These are phyloP conservation scores for Arabis hirsuta DNA, from an alignment of 345 rosid species.

Conservation along the genomic window DNA sequence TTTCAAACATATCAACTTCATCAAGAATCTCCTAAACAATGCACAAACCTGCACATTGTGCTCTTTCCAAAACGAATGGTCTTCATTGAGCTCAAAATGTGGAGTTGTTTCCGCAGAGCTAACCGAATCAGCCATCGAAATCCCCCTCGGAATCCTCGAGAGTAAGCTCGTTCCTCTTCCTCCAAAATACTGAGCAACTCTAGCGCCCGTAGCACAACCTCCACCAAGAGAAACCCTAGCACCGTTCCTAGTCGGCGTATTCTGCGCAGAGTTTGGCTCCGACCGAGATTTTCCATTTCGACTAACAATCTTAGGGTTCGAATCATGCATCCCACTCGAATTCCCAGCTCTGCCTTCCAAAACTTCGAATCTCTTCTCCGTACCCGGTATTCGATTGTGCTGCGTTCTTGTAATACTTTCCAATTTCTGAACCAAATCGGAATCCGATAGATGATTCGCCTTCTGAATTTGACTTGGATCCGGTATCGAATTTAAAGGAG, in stretches of 20 bases:
- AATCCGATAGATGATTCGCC: conserved; percentile 41
- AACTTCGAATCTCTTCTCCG: conserved; percentile 42
- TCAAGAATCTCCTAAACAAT: neutral
- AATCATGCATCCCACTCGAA: conserved; percentile 36
- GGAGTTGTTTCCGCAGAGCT: conserved; percentile 50
- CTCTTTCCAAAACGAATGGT: conserved; percentile 81
- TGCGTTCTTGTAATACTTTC: conserved; percentile 40
- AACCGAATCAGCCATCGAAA: conserved; percentile 50
- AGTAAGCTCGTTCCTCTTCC: conserved; percentile 56
- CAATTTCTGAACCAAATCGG: conserved; percentile 44
- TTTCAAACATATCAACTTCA: neutral
- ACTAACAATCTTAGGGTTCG: conserved; percentile 51
- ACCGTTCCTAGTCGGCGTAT: conserved; percentile 68
- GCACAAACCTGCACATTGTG: conserved; percentile 83
- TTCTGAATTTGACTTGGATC: conserved; percentile 70
- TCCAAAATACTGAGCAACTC: conserved; percentile 44
- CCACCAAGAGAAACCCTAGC: conserved; percentile 66
- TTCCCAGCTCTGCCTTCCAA: conserved; percentile 37
- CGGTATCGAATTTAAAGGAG: conserved; percentile 75
- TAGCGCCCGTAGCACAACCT: conserved; percentile 44
- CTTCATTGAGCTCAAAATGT: conserved; percentile 77
- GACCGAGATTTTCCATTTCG: conserved; percentile 58
- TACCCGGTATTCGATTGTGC: conserved; percentile 31
- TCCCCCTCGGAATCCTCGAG: conserved; percentile 58
- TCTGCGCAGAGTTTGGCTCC: conserved; percentile 76